Evolutionary conservation across 208 protist genomes (phyloP), one percentile per base, ranked within the genome.

Genomic region (Leishmania martiniquensis): DNA sequence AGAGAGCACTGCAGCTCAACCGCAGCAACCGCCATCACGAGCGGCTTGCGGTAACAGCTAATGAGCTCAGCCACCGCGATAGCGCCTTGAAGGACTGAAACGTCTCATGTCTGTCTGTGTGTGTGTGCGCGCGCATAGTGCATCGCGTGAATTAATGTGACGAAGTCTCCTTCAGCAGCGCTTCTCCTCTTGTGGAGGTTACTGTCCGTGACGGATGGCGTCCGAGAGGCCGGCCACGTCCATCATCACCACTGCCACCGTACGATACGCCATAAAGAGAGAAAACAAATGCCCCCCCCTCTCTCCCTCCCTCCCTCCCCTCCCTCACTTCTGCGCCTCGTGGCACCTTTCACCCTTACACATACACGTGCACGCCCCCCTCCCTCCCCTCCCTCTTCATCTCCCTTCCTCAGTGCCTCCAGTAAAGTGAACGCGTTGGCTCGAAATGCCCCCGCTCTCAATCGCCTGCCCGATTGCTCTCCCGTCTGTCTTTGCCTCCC

Each of bases 31-130:
- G 85, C 29, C 80, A 72, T 76, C 71, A 72, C 1, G 82, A 85
- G n/a, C 82, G 67, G 1, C 67, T 89, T 29, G 60, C 71, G 15
- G 59, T 81, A 25, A 80, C 83, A 25, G 73, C 59, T 1, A 88
- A 86, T 76, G 87, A 92, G 63, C 78, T 94, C 32, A 75, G 37
- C 44, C 76, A 82, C 52, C 76, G 80, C 32, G 89, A 93, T 73
- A 34, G 55, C 10, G 68, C 76, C 32, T 60, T 93, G 20, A 85
- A 88, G 67, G 88, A 92, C 72, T 92, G 78, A 85, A 7, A 12
- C 20, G 17, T 37, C 17, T 37, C 63, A 29, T 15, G 32, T 52
- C 29, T 9, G 29, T 32, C 20, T 32, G 45, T 42, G 44, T 72
- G 67, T 39, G 44, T 72, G 45, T 72, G 9, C 37, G 12, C 37